Conservation (phyloP, 345 rosid species). For the Capsella bursapastoris region DNA sequence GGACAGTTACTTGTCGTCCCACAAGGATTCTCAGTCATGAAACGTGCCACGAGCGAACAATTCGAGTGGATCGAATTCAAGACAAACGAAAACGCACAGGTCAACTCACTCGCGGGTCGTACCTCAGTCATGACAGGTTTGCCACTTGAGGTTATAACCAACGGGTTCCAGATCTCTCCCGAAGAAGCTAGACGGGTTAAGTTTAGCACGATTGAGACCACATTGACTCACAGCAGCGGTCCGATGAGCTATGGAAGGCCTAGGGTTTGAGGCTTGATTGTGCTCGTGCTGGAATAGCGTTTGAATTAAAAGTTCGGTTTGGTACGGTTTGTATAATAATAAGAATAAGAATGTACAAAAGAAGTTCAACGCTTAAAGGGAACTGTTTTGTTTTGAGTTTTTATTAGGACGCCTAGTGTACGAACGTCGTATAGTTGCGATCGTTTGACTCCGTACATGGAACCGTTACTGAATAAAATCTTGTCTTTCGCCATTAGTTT, state of each 20-base stretch:
- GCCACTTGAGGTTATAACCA: conserved; percentile 38
- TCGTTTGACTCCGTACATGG: conserved; percentile 19
- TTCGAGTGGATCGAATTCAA: conserved; percentile 70
- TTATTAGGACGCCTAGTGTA: conserved; percentile 11
- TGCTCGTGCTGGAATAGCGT: conserved; percentile 10
- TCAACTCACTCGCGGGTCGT: conserved; percentile 43
- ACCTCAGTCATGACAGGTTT: conserved; percentile 39
- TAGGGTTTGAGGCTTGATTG: conserved; percentile 17
- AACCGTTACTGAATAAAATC: conserved; percentile 2
- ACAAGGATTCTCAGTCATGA: conserved; percentile 61
- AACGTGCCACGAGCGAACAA: conserved; percentile 50
- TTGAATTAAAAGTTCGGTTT: conserved; percentile 3
- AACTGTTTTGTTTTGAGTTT: conserved; percentile 33
- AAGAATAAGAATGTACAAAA: conserved; percentile 17
- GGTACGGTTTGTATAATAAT: conserved; percentile 27
- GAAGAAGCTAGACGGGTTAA: conserved; percentile 39
- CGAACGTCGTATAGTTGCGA: conserved; percentile 23
- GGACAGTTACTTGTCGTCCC: conserved; percentile 70
- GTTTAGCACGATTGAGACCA: conserved; percentile 41
- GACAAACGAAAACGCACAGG: conserved; percentile 51
- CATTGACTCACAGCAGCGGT: conserved; percentile 35
- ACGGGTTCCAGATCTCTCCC: conserved; percentile 34
- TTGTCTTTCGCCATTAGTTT: neutral
- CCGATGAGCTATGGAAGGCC: conserved; percentile 34
- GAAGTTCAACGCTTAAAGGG: conserved; percentile 29